Conservation (phyloP, 108 stramenopile genomes). For the Parietichytrium sp. region DNA sequence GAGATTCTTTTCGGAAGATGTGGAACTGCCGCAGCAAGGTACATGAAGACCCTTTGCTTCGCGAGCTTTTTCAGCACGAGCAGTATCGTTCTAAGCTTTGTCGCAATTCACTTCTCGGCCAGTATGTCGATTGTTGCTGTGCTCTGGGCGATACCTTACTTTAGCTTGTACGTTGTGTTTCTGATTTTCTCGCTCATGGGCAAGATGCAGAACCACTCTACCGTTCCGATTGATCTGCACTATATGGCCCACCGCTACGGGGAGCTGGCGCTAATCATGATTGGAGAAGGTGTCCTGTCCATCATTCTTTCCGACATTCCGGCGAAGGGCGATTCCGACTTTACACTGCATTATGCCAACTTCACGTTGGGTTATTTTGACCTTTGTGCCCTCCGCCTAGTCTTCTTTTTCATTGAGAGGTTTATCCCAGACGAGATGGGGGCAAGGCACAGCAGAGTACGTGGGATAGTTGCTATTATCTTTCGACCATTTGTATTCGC, state of each 20-base stretch:
- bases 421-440: background rate
- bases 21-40: background rate
- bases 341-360: slow-evolving; percentile 13
- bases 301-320: background rate
- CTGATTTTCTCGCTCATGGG: background rate
- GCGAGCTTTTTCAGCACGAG: background rate
- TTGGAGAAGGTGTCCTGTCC: background rate
- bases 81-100: background rate
- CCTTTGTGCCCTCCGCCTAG: background rate
- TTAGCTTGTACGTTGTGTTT: background rate
- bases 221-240: background rate
- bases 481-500: background rate
- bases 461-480: background rate
- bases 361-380: background rate
- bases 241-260: slow-evolving; percentile 8
- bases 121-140: background rate
- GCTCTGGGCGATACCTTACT: slow-evolving; percentile 2
- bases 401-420: background rate
- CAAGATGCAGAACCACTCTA: background rate
- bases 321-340: background rate
- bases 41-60: too few species aligned
- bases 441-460: background rate
- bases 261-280: slow-evolving; percentile 30
- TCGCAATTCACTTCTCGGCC: background rate
- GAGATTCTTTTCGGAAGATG: background rate